Conservation (phyloP, 768 basidiomycete species). For the Gymnopilus dilepis region DNA sequence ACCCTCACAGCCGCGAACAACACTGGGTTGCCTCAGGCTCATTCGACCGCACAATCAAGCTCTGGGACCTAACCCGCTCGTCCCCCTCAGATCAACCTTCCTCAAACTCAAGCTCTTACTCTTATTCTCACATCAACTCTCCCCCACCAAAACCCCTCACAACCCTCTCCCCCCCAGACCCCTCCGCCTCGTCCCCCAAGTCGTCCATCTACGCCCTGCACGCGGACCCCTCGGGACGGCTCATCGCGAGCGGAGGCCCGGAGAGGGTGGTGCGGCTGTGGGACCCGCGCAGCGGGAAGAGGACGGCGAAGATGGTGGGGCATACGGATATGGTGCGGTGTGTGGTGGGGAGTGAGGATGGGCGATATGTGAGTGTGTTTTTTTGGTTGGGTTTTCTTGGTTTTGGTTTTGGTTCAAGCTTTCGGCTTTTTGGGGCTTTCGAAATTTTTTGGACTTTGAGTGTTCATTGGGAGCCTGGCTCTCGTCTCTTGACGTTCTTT, state of each 20-base stretch:
- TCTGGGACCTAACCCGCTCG: slow-evolving; percentile 81
- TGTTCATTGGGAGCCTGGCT: too few relatives aligned
- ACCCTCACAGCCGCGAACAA: slow-evolving; percentile 65
- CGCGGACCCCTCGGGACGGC: slow-evolving; percentile 77
- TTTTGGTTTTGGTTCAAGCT: too few relatives aligned
- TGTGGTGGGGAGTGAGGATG: background rate
- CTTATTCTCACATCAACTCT: background rate
- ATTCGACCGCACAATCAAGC: slow-evolving; percentile 90
- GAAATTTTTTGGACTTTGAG: too few relatives aligned
- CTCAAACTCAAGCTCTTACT: background rate
- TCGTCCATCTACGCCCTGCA: slow-evolving; percentile 81
- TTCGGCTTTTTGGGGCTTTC: too few relatives aligned
- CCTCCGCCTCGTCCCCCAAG: slow-evolving; percentile 62
- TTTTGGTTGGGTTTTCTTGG: background rate
- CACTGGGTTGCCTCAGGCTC: slow-evolving; percentile 93
- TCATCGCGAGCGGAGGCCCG: slow-evolving; percentile 89
- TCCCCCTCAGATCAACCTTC: slow-evolving; percentile 1
- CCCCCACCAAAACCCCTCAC: slow-evolving; percentile 53
- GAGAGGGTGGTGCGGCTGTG: slow-evolving; percentile 90
- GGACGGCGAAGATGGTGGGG: slow-evolving; percentile 46
- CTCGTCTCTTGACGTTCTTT: too few relatives aligned
- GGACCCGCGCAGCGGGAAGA: slow-evolving; percentile 89
- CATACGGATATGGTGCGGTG: background rate
- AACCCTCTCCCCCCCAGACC: slow-evolving; percentile 71
- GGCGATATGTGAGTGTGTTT: background rate